Evolutionary conservation across 179 eudicot species (phyloP).

Genomic region (Patellifolia procumbens): DNA sequence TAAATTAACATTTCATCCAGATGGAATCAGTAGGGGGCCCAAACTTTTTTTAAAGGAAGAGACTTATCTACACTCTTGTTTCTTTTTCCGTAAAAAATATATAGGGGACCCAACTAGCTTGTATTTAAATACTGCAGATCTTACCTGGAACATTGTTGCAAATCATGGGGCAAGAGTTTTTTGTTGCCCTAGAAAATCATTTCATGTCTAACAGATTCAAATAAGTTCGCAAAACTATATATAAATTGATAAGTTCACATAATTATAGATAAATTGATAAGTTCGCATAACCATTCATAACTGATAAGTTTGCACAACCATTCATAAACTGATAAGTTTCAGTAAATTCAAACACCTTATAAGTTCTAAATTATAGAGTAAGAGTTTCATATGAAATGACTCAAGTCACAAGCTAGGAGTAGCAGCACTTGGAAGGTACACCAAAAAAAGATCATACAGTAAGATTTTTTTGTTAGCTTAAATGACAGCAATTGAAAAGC

Average conservation of each 20-base stretch:
- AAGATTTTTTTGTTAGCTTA: background rate
- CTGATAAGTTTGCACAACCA: too few species aligned
- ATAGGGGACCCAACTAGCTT: background rate
- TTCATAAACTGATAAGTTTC: too few species aligned
- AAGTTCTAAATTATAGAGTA: background rate
- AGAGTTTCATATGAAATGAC: background rate
- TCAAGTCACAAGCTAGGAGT: constrained; percentile 4
- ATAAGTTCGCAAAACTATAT: too few species aligned
- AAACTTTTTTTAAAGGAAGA: too few species aligned
- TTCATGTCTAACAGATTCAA: too few species aligned
- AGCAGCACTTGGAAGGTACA: background rate
- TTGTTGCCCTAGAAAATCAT: too few species aligned
- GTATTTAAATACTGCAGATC: constrained; percentile 7
- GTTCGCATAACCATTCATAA: too few species aligned
- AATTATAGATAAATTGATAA: too few species aligned
- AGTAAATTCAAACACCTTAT: too few species aligned
- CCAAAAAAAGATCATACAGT: background rate
- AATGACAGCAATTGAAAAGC: background rate
- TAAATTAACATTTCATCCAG: background rate
- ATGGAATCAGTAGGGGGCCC: background rate
- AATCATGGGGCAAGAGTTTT: background rate
- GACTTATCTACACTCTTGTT: background rate
- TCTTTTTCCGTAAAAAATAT: background rate
- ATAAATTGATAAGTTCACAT: too few species aligned
- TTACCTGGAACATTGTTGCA: constrained; percentile 1